Percentiles rank a stretch among this genome's conserved stretches.
These are phyloP conservation scores for Colletotrichum spaethianum DNA, from an alignment of 2,329 filamentous ascomycete genomes.

Conservation along the genomic window DNA sequence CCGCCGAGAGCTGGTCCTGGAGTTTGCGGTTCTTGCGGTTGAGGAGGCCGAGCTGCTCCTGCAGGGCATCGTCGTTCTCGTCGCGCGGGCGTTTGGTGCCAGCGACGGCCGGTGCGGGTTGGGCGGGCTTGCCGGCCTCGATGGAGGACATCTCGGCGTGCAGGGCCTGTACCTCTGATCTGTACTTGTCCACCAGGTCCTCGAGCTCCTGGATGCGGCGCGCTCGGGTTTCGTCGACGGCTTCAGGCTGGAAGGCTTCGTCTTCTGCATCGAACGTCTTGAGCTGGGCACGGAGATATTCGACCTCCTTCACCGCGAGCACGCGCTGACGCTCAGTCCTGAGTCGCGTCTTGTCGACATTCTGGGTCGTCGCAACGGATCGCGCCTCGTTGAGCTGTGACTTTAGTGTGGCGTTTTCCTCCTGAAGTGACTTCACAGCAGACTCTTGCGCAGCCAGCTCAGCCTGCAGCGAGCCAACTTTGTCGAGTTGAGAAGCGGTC, in stretches of 20 bases:
- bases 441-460: conserved; percentile 84
- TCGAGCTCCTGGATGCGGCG: conserved; percentile 87
- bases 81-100: conserved; percentile 75
- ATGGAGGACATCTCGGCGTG: conserved; percentile 80
- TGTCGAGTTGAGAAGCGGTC: conserved; percentile 84
- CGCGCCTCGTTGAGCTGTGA: conserved; percentile 81
- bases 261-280: conserved; percentile 92
- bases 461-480: conserved; percentile 82
- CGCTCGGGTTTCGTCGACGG: conserved; percentile 81
- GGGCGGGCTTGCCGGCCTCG: conserved; percentile 63
- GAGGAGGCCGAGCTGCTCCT: conserved; percentile 84
- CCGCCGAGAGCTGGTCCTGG: conserved; percentile 80
- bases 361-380: conserved; percentile 58
- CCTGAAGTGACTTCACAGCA: conserved; percentile 79
- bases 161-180: conserved; percentile 81
- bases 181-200: conserved; percentile 88
- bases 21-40: conserved; percentile 90
- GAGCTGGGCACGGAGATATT: conserved; percentile 92
- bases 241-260: conserved; percentile 84
- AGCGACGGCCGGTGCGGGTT: conserved; percentile 49
- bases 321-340: conserved; percentile 88
- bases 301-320: conserved; percentile 91
- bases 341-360: conserved; percentile 77
- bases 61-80: conserved; percentile 69
- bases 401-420: conserved; percentile 75